These are phyloP conservation scores for Pseudonectria foliicola DNA, from an alignment of 2,329 filamentous ascomycete species.

Conservation along the genomic window DNA sequence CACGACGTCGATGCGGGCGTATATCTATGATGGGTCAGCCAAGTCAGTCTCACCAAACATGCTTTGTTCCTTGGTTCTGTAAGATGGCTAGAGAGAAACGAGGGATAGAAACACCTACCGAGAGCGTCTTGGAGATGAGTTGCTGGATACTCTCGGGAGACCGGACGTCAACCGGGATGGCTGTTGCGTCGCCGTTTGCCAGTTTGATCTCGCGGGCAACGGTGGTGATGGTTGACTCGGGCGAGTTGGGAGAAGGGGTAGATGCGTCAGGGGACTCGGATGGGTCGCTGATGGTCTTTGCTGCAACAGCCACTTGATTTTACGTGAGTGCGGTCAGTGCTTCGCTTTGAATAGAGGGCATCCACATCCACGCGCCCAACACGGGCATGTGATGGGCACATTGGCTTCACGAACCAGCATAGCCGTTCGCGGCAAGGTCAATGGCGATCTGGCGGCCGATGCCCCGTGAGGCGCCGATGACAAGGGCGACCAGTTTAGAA, in stretches of 20 bases:
- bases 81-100: neutral
- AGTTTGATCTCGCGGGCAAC: slow-evolving; percentile 67
- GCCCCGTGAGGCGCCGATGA: slow-evolving; percentile 70
- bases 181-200: slow-evolving; percentile 55
- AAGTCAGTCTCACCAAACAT: too few relatives aligned
- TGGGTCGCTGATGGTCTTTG: slow-evolving; percentile 65
- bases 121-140: slow-evolving; percentile 53
- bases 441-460: slow-evolving; percentile 77
- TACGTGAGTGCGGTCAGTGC: neutral
- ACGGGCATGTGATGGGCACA: neutral
- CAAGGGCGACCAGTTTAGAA: slow-evolving; percentile 52
- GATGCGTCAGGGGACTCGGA: slow-evolving; percentile 46
- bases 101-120: too few relatives aligned
- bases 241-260: slow-evolving; percentile 70
- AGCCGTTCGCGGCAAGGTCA: slow-evolving; percentile 64
- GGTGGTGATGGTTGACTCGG: slow-evolving; percentile 69
- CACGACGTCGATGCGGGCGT: slow-evolving; percentile 63
- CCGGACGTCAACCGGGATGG: slow-evolving; percentile 65
- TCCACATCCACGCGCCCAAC: too few relatives aligned
- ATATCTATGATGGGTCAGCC: slow-evolving; percentile 37
- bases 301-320: slow-evolving; percentile 63
- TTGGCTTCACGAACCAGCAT: slow-evolving; percentile 48
- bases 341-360: slow-evolving; percentile 1
- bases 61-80: slow-evolving; percentile 2
- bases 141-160: slow-evolving; percentile 51